phyloP scores from a whole-genome alignment of 1,139 yeast species.

The Yamadazyma atmosphaerica region DNA sequence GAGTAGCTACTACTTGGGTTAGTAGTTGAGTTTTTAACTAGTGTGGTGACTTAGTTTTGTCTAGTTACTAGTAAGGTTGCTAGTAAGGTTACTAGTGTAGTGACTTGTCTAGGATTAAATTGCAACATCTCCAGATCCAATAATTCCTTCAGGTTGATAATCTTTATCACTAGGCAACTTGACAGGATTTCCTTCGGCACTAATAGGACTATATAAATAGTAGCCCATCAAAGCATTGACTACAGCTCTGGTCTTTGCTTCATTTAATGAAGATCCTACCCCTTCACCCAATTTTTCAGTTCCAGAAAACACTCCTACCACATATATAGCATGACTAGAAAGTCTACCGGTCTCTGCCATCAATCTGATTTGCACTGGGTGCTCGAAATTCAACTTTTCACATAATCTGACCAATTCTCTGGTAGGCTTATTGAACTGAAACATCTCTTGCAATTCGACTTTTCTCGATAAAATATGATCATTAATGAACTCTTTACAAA shows the following conservation, averaged over 20 bases:
- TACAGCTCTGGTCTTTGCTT: constrained; percentile 91
- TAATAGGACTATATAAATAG: constrained; percentile 84
- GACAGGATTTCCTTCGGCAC: constrained; percentile 38
- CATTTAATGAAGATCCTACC: constrained; percentile 86
- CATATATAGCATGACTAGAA: constrained; percentile 80
- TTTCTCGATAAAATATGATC: constrained; percentile 78
- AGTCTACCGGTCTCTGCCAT: constrained; percentile 92
- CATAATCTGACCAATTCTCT: constrained; percentile 80
- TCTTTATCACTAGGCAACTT: constrained; percentile 60
- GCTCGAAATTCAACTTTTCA: constrained; percentile 70
- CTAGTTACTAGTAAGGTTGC: background rate
- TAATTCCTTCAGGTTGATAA: constrained; percentile 47
- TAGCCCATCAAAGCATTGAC: constrained; percentile 89
- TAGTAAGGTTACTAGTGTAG: too few relatives aligned
- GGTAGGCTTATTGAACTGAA: constrained; percentile 82
- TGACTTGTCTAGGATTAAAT: too few relatives aligned
- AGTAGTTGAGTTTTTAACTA: too few relatives aligned
- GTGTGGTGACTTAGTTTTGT: background rate
- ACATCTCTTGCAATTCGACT: constrained; percentile 68
- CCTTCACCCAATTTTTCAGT: constrained; percentile 88
- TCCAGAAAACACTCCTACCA: constrained; percentile 91
- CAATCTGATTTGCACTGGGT: constrained; percentile 74
- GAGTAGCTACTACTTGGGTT: too few relatives aligned
- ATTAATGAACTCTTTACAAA: constrained; percentile 63
- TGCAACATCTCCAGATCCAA: constrained; percentile 58